Evolutionary conservation across 225 moss, liverwort and hornwort species (phyloP).

Genomic region (Asterella californica): DNA sequence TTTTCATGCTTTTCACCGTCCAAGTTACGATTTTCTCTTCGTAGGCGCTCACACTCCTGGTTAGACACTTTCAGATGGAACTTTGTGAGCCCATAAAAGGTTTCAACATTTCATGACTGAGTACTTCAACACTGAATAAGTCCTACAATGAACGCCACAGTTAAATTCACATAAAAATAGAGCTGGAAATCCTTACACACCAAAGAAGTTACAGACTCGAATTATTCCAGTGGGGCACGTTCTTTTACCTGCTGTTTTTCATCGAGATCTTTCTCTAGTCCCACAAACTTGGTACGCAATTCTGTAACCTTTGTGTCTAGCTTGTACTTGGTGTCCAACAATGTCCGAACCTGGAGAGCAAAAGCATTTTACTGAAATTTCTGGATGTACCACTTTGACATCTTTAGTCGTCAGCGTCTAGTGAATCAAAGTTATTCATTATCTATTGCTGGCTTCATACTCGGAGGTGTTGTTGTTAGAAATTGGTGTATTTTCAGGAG

Average conservation of each 20-base stretch:
- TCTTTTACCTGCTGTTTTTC: conserved; percentile 76
- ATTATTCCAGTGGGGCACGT: not conserved
- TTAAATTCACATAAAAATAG: not conserved
- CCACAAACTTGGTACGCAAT: conserved; percentile 65
- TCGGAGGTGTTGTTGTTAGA: not conserved
- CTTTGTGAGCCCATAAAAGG: not conserved
- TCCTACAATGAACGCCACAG: not conserved
- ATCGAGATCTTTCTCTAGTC: conserved; percentile 81
- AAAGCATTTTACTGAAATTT: not conserved
- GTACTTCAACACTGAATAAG: not conserved
- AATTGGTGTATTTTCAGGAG: too few species aligned
- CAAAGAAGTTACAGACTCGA: not conserved
- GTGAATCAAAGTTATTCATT: not conserved
- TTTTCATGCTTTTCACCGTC: conserved; percentile 75
- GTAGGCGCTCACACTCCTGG: conserved; percentile 79
- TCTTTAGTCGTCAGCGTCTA: not conserved
- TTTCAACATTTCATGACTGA: not conserved
- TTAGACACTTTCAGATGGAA: not conserved
- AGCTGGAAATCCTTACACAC: not conserved
- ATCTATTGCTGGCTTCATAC: not conserved
- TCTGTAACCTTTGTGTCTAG: conserved; percentile 75
- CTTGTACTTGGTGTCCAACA: conserved; percentile 80
- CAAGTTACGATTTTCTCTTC: conserved; percentile 69
- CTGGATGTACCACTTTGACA: not conserved
- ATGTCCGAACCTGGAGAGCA: conserved; percentile 61